These are phyloP conservation scores for Colletotrichum endophyticum DNA, from an alignment of 2,329 filamentous ascomycete species.

Conservation along the genomic window DNA sequence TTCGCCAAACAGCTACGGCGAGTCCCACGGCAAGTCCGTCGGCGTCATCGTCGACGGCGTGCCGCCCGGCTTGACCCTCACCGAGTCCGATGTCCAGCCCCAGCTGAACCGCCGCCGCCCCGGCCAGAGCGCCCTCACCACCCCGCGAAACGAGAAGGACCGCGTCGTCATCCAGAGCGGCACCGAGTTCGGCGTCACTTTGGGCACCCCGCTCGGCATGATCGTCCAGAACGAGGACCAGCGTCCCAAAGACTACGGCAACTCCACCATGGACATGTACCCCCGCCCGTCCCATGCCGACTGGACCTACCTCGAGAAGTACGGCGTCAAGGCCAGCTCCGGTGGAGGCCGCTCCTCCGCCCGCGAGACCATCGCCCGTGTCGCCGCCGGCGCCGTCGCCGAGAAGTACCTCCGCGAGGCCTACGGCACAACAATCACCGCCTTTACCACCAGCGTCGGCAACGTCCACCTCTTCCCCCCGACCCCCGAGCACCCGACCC, in stretches of 20 bases:
- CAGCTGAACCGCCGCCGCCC: constrained; percentile 91
- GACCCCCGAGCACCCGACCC: constrained; percentile 68
- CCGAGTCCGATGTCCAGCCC: constrained; percentile 88
- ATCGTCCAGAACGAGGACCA: constrained; percentile 92
- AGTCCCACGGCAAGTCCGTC: constrained; percentile 88
- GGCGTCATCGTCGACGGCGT: constrained; percentile 94
- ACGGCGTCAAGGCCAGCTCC: constrained; percentile 84
- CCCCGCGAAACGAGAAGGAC: constrained; percentile 92
- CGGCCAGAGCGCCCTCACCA: constrained; percentile 88
- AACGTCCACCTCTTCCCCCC: constrained; percentile 78
- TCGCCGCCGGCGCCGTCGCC: constrained; percentile 89
- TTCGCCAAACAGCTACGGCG: constrained; percentile 44
- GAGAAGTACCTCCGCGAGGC: constrained; percentile 87
- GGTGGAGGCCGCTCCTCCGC: constrained; percentile 91
- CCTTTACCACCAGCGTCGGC: constrained; percentile 88
- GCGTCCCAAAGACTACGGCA: constrained; percentile 88
- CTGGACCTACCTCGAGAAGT: constrained; percentile 97
- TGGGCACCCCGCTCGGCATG: constrained; percentile 90
- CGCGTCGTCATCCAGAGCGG: constrained; percentile 91
- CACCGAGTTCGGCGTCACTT: constrained; percentile 85
- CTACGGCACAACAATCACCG: constrained; percentile 88
- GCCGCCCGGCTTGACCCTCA: constrained; percentile 85
- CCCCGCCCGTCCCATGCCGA: constrained; percentile 93
- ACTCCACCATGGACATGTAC: constrained; percentile 88
- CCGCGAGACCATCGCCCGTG: constrained; percentile 92